Percentiles rank a stretch among this genome's conserved stretches.
Conservation (phyloP, 2,329 filamentous ascomycete species). For the Ustulina deusta region DNA sequence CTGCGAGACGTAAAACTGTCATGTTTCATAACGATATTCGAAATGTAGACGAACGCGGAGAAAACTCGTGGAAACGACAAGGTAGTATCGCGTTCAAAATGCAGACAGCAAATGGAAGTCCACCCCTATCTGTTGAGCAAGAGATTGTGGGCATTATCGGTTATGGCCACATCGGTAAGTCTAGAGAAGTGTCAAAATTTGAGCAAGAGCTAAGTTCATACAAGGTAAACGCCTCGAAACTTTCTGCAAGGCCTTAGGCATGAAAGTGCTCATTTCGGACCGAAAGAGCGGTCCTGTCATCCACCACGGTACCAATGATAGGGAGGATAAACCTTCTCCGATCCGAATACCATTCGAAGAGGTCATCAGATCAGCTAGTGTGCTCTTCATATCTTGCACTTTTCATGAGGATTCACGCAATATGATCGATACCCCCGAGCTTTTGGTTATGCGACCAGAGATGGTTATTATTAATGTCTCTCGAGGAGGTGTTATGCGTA, state of each 20-base stretch:
- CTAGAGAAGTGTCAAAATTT: too few relatives aligned
- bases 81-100: constrained; percentile 37
- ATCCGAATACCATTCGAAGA: constrained; percentile 43
- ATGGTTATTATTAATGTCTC: constrained; percentile 44
- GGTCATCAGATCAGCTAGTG: constrained; percentile 37
- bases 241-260: constrained; percentile 42
- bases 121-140: constrained; percentile 36
- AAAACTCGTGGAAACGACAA: constrained; percentile 41
- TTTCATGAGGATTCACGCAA: constrained; percentile 30
- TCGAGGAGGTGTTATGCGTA: constrained; percentile 41
- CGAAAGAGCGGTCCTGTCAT: constrained; percentile 26
- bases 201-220: too few relatives aligned
- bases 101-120: constrained; percentile 36
- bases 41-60: constrained; percentile 28
- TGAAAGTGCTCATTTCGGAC: constrained; percentile 43
- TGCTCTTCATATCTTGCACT: constrained; percentile 42
- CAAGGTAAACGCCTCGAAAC: constrained; percentile 41
- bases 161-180: constrained; percentile 40
- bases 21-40: constrained; percentile 39
- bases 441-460: constrained; percentile 41
- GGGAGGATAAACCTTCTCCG: too few relatives aligned
- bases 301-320: too few relatives aligned
- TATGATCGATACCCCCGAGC: constrained; percentile 42
- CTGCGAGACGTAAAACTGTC: constrained; percentile 42
- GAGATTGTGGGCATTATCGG: constrained; percentile 42